These are phyloP conservation scores for Herpetospermum pedunculosum DNA, from an alignment of 306 rosid genomes.

Conservation along the genomic window DNA sequence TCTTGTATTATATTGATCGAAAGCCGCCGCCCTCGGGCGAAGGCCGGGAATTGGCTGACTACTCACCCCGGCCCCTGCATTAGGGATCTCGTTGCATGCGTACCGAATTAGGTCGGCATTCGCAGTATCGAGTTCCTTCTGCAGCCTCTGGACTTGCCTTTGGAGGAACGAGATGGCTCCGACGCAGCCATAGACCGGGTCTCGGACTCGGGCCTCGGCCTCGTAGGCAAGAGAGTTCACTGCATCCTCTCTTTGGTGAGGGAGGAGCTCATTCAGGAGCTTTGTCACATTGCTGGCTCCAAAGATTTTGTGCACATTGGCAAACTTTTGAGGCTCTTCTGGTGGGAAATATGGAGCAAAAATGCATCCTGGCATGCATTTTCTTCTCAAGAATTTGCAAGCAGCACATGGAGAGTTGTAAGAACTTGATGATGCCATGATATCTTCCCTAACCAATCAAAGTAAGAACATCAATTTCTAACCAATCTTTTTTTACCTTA, in stretches of 20 bases:
- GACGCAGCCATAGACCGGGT: conserved; percentile 92
- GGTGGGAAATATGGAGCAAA: conserved; percentile 97
- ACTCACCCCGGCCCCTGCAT: conserved; percentile 14
- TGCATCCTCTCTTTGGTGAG: conserved; percentile 93
- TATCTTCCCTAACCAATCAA: not conserved
- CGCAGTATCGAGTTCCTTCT: conserved; percentile 84
- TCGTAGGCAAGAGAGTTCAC: conserved; percentile 92
- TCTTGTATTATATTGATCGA: conserved; percentile 20
- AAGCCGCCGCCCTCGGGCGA: conserved; percentile 23
- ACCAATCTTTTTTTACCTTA: not conserved
- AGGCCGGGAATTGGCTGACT: conserved; percentile 11
- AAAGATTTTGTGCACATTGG: conserved; percentile 90
- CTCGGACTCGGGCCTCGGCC: conserved; percentile 90
- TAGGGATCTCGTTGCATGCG: conserved; percentile 48
- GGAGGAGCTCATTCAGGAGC: conserved; percentile 86
- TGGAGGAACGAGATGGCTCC: conserved; percentile 95
- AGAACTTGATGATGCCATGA: conserved; percentile 51
- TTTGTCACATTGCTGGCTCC: conserved; percentile 97
- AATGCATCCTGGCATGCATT: conserved; percentile 94
- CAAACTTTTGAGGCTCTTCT: conserved; percentile 91
- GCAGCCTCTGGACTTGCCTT: conserved; percentile 85
- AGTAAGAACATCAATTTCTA: conserved; percentile 1
- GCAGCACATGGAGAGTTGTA: conserved; percentile 92
- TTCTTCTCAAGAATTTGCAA: conserved; percentile 87
- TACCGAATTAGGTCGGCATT: conserved; percentile 71